Evolutionary conservation across 148 eudicot genomes (phyloP).

Genomic region (Bassia scoparia): DNA sequence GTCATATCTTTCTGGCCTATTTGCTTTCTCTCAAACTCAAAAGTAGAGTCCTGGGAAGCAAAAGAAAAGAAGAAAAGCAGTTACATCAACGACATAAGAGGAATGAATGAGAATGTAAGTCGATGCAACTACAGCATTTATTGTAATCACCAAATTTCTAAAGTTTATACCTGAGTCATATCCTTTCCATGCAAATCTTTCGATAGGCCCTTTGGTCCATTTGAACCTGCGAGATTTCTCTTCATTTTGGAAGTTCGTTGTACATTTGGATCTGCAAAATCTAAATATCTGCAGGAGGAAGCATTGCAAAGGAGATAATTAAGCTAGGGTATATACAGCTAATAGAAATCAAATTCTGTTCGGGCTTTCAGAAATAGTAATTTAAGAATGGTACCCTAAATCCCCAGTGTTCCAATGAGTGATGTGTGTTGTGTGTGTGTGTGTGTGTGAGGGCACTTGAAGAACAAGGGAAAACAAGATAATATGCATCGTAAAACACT

Average conservation of each 20-base stretch:
- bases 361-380: no score
- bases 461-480: no score
- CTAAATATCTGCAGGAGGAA: constrained; percentile 60
- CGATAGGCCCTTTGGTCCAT: constrained; percentile 97
- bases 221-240: constrained; percentile 94
- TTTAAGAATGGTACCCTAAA: no score
- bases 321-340: neutral
- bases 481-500: no score
- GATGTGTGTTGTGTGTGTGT: no score
- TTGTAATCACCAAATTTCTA: neutral
- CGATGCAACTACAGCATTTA: neutral
- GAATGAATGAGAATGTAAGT: neutral
- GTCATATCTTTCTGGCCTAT: constrained; percentile 46
- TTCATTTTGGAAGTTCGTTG: constrained; percentile 96
- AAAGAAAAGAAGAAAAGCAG: neutral
- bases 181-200: constrained; percentile 86
- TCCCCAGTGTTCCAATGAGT: no score
- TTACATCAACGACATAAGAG: neutral
- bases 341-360: no score
- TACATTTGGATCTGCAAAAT: constrained; percentile 96
- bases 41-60: constrained; percentile 68
- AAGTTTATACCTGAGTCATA: constrained; percentile 70
- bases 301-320: neutral
- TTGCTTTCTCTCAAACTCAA: constrained; percentile 88
- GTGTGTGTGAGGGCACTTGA: no score